A percentile compares a stretch with the other conserved stretches of the same genome.
phyloP scores from a whole-genome alignment of 148 eudicot genomes.

The Bassia scoparia region DNA sequence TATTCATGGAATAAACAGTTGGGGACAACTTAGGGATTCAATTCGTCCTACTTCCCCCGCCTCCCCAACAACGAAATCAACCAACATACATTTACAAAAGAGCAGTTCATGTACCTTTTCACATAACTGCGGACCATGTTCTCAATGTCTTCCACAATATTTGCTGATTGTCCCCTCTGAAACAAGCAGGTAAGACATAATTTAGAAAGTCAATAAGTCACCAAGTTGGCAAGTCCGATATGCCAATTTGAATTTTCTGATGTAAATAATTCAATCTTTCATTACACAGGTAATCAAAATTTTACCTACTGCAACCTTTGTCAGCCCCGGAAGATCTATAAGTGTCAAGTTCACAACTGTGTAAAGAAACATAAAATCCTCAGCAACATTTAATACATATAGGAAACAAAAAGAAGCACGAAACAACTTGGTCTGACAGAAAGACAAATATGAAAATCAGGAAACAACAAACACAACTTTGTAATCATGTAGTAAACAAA shows the following conservation, averaged over 20 bases:
- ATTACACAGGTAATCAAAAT: slow-evolving; percentile 14
- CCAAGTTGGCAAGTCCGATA: too few species aligned
- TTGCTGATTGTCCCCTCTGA: slow-evolving; percentile 95
- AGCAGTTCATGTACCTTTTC: slow-evolving; percentile 62
- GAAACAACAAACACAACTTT: background rate
- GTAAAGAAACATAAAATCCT: slow-evolving; percentile 27
- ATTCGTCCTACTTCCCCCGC: background rate
- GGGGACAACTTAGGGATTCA: too few species aligned
- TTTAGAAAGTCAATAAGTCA: background rate
- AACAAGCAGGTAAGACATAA: slow-evolving; percentile 12
- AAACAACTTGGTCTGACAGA: background rate
- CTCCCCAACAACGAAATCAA: background rate
- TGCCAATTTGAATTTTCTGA: background rate
- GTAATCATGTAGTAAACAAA: background rate
- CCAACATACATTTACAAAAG: background rate
- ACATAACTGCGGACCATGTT: slow-evolving; percentile 98
- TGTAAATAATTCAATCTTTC: background rate
- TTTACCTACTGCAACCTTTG: slow-evolving; percentile 99
- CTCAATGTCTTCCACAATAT: slow-evolving; percentile 91
- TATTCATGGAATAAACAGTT: too few species aligned
- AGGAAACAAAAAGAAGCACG: background rate
- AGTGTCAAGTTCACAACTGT: slow-evolving; percentile 98
- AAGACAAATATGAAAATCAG: background rate
- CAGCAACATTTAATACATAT: background rate
- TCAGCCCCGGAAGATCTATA: slow-evolving; percentile 98